Base-by-base conservation (phyloP, 2,329 filamentous ascomycete species). In the Phaeomoniella chlamydospora region DNA sequence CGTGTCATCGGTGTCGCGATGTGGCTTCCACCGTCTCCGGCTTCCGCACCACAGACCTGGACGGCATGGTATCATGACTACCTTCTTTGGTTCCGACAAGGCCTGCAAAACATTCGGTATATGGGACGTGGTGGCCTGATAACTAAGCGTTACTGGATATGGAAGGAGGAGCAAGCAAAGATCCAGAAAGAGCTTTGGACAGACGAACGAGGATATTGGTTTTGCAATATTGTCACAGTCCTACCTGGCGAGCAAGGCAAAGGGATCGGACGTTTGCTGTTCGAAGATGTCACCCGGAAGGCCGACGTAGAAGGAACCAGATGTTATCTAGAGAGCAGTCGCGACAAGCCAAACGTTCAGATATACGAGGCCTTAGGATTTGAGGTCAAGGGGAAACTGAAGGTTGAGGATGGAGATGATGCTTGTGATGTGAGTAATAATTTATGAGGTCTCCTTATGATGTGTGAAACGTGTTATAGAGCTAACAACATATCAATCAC, bases 331-430 rank as follows among this genome's bases (percentile, higher is more conserved):
- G 80, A 85, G 54, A 81, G 76, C 18, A 78, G 72, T 40, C 70
- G 75, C 37, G 70, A 71, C 26, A 65, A 69, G 40, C 80, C 80
- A 0, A 85, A 84, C 46, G 68, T 80, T 50, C 62, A 67, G 18
- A 83, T 85, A 15, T 85, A 85, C 51, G 68, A 76, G 44, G 68
- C 66, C 39, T 70, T 82, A 64, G 80, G 78, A 4, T 85, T 84
- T 52, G 58, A 65, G 48, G 59, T 79, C 37, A 68, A 65, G 5
- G 74, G 68, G 49, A 70, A 78, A 49, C 76, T 84, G 64, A 62
- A 72, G 37, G 82, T 77, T 51, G 68, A 74, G 39, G 77, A 81
- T 48, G 64, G 68, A 2, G 72, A 70, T 3, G 68, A 69, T 17
- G 53, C 56, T 1, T 73, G 71, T 41, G 67, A 64, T 48, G 52